Percentiles rank a stretch among this genome's conserved stretches.
These are phyloP conservation scores for Hypocreales sp. DNA, from an alignment of 2,329 filamentous ascomycete species.

Conservation along the genomic window DNA sequence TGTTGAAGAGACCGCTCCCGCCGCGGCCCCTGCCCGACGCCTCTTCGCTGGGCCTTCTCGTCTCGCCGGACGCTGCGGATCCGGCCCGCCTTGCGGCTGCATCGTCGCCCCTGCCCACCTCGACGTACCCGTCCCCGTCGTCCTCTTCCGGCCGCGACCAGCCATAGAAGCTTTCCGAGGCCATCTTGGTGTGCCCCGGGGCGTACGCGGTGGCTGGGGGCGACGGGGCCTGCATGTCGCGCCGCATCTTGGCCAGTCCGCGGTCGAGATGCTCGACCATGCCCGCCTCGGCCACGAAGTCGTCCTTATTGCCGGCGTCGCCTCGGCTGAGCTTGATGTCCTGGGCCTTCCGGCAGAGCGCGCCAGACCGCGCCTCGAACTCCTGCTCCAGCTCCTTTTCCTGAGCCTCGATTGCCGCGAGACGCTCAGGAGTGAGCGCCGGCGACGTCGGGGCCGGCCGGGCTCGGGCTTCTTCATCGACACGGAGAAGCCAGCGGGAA, in stretches of 20 bases:
- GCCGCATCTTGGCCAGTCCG: conserved; percentile 25
- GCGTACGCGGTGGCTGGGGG: conserved; percentile 9
- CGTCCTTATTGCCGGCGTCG: conserved; percentile 12
- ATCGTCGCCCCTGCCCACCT: conserved; percentile 13
- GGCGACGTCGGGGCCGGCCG: conserved; percentile 21
- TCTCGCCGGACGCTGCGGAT: not conserved
- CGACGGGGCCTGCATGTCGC: conserved; percentile 10
- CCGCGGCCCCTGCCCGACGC: conserved; percentile 8
- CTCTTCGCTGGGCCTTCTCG: conserved; percentile 7
- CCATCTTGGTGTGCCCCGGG: conserved; percentile 15
- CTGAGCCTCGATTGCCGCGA: conserved; percentile 23
- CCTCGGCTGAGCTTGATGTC: conserved; percentile 13
- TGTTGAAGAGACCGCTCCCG: too few relatives aligned
- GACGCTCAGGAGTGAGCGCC: conserved; percentile 22
- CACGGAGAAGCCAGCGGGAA: conserved; percentile 25
- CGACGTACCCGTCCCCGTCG: conserved; percentile 21
- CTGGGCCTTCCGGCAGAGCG: conserved; percentile 28
- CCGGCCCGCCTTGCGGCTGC: conserved; percentile 1
- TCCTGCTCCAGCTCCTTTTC: conserved; percentile 34
- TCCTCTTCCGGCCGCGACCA: too few relatives aligned
- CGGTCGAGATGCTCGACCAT: conserved; percentile 33
- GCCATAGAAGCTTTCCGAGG: too few relatives aligned
- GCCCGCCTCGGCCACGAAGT: conserved; percentile 28
- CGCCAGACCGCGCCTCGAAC: conserved; percentile 27
- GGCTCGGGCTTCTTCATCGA: conserved; percentile 26